Conservation (phyloP, 1,139 yeast genomes). For the Debaryomyces subglobosus region DNA sequence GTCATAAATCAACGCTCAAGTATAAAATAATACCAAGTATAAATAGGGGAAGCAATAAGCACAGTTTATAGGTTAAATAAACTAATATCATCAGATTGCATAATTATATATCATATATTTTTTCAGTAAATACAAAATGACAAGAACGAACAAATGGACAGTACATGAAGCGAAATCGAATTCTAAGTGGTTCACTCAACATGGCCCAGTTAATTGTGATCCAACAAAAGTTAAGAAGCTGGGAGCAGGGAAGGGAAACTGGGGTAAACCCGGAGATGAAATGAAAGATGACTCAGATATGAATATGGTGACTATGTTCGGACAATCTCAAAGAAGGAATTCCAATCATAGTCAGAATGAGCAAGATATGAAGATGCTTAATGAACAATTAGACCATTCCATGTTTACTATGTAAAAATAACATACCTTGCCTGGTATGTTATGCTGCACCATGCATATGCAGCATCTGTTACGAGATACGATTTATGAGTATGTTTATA, state of each 20-base stretch:
- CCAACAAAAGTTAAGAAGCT: constrained; percentile 80
- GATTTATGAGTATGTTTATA: constrained; percentile 5
- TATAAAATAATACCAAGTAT: background rate
- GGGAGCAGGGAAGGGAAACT: constrained; percentile 82
- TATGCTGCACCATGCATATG: background rate
- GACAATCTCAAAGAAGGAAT: constrained; percentile 39
- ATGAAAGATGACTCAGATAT: constrained; percentile 40
- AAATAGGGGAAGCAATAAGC: constrained; percentile 1
- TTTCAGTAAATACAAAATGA: constrained; percentile 46
- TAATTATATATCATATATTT: background rate
- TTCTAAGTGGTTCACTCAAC: constrained; percentile 77
- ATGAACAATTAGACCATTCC: constrained; percentile 24
- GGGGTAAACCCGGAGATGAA: constrained; percentile 77
- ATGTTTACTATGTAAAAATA: background rate
- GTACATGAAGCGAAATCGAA: constrained; percentile 60
- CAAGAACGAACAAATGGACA: constrained; percentile 85
- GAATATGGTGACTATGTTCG: constrained; percentile 24
- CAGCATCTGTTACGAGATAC: background rate
- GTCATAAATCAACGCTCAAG: background rate
- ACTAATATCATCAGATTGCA: background rate
- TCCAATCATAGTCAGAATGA: constrained; percentile 44
- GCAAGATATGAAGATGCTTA: constrained; percentile 27
- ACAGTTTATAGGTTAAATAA: background rate
- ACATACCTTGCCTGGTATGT: background rate
- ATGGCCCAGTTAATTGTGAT: constrained; percentile 64